phyloP scores from a whole-genome alignment of 208 protist species.

The Borovskyia barvae region DNA sequence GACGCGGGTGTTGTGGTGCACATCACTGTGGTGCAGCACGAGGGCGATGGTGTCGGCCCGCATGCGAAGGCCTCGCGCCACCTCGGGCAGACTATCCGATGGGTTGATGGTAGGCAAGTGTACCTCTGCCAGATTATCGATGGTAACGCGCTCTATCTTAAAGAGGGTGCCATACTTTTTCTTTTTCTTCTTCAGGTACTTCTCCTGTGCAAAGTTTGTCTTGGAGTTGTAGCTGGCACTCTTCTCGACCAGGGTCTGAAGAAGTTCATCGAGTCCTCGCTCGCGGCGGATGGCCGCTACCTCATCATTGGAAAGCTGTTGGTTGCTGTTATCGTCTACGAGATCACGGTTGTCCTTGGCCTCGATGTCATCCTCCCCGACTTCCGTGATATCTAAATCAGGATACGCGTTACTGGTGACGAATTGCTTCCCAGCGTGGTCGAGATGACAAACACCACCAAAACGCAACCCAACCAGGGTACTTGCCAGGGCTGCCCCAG shows the following conservation, averaged over 20 bases:
- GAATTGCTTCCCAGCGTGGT: conserved; percentile 53
- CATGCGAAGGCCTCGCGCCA: conserved; percentile 57
- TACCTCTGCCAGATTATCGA: conserved; percentile 75
- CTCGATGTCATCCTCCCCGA: conserved; percentile 28
- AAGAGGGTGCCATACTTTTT: conserved; percentile 87
- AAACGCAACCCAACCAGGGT: conserved; percentile 82
- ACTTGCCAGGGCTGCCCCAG: conserved; percentile 49
- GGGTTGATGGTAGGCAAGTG: conserved; percentile 83
- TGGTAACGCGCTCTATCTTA: conserved; percentile 74
- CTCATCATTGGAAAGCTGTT: conserved; percentile 78
- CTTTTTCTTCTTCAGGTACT: conserved; percentile 92
- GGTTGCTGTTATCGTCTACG: conserved; percentile 76
- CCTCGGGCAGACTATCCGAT: conserved; percentile 59
- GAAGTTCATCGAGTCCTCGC: conserved; percentile 70
- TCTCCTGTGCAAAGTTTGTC: conserved; percentile 90
- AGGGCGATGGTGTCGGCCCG: conserved; percentile 86
- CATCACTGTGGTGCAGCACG: conserved; percentile 83
- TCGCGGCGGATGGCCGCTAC: conserved; percentile 70
- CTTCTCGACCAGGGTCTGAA: conserved; percentile 78
- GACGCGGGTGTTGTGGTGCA: conserved; percentile 73
- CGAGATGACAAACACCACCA: conserved; percentile 72
- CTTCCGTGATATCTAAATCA: conserved; percentile 80
- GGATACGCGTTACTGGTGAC: conserved; percentile 74
- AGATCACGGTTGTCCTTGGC: conserved; percentile 81
- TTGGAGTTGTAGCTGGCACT: conserved; percentile 86